Conservation (phyloP, 2,329 filamentous ascomycete genomes). For the Neodidymelliopsis sp. region DNA sequence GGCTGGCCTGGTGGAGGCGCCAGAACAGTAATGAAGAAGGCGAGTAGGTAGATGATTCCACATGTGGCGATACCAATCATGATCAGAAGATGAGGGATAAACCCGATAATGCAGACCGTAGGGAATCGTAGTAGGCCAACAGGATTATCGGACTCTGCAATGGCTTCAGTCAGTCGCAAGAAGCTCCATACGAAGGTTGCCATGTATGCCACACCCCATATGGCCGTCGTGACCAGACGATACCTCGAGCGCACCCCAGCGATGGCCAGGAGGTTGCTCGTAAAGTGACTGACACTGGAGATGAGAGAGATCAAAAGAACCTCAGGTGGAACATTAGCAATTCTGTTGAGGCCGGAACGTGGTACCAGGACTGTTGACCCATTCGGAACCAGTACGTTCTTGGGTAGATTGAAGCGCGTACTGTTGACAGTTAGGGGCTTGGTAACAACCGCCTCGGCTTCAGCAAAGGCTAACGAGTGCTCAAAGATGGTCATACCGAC, state of each 20-base stretch:
- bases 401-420: slow-evolving; percentile 54
- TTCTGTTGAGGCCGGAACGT: slow-evolving; percentile 72
- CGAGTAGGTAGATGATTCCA: slow-evolving; percentile 76
- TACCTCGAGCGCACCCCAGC: slow-evolving; percentile 80
- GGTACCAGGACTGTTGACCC: slow-evolving; percentile 52
- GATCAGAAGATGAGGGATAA: slow-evolving; percentile 92
- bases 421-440: slow-evolving; percentile 80
- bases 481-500: slow-evolving; percentile 97
- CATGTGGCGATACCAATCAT: slow-evolving; percentile 80
- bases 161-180: slow-evolving; percentile 48
- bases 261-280: slow-evolving; percentile 82
- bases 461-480: slow-evolving; percentile 93
- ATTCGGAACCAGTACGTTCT: slow-evolving; percentile 51
- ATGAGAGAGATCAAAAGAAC: slow-evolving; percentile 85
- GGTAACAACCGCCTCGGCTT: slow-evolving; percentile 87
- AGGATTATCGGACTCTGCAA: slow-evolving; percentile 57
- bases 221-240: slow-evolving; percentile 83
- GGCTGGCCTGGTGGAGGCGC: slow-evolving; percentile 64
- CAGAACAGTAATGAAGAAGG: slow-evolving; percentile 77
- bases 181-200: slow-evolving; percentile 81
- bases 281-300: slow-evolving; percentile 88
- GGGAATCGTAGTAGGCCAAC: slow-evolving; percentile 83
- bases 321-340: slow-evolving; percentile 88
- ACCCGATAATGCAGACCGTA: slow-evolving; percentile 92
- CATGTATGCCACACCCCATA: slow-evolving; percentile 95